phyloP scores from a whole-genome alignment of 2,329 filamentous ascomycete genomes.

The Penicillium nordicum region DNA sequence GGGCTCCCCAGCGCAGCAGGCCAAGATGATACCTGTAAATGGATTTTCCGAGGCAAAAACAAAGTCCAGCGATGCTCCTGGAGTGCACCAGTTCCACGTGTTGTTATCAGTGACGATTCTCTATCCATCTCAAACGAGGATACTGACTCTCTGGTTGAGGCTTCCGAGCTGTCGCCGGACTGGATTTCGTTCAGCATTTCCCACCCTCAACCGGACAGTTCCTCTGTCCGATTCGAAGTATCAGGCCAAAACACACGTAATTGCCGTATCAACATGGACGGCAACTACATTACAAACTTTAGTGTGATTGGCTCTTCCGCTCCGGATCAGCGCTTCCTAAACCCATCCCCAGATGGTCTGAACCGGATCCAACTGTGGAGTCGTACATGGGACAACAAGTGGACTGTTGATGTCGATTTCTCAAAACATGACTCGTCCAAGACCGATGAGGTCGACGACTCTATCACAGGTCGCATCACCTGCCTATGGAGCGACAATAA shows the following conservation, averaged over 20 bases:
- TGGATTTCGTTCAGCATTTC: constrained; percentile 67
- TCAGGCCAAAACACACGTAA: constrained; percentile 71
- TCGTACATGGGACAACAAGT: constrained; percentile 71
- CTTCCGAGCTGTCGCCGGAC: constrained; percentile 44
- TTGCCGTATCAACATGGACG: constrained; percentile 70
- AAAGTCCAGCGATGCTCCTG: constrained; percentile 62
- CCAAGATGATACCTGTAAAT: constrained; percentile 55
- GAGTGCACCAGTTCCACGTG: constrained; percentile 63
- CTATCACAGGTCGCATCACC: constrained; percentile 62
- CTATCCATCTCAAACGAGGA: neutral
- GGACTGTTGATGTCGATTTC: constrained; percentile 69
- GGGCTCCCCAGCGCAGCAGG: constrained; percentile 69
- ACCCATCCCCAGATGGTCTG: constrained; percentile 61
- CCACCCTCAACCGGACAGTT: constrained; percentile 38
- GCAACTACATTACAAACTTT: constrained; percentile 60
- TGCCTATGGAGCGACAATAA: constrained; percentile 92
- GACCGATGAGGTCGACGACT: constrained; percentile 27
- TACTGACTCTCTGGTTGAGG: neutral
- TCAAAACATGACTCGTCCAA: constrained; percentile 28
- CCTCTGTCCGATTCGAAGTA: constrained; percentile 60
- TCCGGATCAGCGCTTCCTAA: constrained; percentile 63
- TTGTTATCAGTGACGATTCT: constrained; percentile 48
- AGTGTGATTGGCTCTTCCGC: constrained; percentile 60
- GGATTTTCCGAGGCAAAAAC: constrained; percentile 15
- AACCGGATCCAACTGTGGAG: constrained; percentile 75